phyloP scores from a whole-genome alignment of 176 grass and related monocot genomes.

The Aegilops speltoides region DNA sequence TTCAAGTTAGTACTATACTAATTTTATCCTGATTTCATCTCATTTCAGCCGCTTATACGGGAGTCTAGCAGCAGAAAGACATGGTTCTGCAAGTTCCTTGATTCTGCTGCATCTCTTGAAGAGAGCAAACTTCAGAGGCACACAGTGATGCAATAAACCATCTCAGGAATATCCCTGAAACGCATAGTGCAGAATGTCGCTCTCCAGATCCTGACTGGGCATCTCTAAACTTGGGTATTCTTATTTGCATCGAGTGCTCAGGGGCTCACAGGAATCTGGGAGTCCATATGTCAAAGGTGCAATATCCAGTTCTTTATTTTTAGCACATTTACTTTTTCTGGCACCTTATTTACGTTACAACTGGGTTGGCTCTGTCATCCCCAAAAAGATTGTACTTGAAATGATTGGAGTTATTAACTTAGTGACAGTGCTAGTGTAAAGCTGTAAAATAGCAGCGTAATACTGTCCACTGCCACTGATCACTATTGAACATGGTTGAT shows the following conservation, averaged over 20 bases:
- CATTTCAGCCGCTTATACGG: conserved; percentile 53
- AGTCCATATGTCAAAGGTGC: conserved; percentile 95
- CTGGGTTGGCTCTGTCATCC: not conserved
- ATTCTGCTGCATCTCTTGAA: conserved; percentile 45
- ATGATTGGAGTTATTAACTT: conserved; percentile 5
- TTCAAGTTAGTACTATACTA: not conserved
- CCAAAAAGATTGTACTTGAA: not conserved
- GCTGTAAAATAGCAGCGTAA: conserved; percentile 3
- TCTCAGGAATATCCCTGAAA: conserved; percentile 77
- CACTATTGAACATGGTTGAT: not conserved
- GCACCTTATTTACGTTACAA: not conserved
- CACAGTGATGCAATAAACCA: conserved; percentile 60
- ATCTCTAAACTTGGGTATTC: conserved; percentile 91
- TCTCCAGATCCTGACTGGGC: conserved; percentile 90
- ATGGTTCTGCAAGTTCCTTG: conserved; percentile 34
- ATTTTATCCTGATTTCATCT: conserved; percentile 33
- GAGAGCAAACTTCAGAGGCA: conserved; percentile 47
- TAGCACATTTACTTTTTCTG: not conserved
- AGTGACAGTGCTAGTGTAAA: not conserved
- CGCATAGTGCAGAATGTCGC: conserved; percentile 87
- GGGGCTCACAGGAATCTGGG: conserved; percentile 97
- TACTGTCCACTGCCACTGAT: not conserved
- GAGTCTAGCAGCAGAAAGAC: conserved; percentile 40
- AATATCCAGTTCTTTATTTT: not conserved
- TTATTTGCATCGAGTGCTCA: conserved; percentile 94